Base-by-base conservation (phyloP, 2,329 filamentous ascomycete genomes). In the Trichoderma sp. region DNA sequence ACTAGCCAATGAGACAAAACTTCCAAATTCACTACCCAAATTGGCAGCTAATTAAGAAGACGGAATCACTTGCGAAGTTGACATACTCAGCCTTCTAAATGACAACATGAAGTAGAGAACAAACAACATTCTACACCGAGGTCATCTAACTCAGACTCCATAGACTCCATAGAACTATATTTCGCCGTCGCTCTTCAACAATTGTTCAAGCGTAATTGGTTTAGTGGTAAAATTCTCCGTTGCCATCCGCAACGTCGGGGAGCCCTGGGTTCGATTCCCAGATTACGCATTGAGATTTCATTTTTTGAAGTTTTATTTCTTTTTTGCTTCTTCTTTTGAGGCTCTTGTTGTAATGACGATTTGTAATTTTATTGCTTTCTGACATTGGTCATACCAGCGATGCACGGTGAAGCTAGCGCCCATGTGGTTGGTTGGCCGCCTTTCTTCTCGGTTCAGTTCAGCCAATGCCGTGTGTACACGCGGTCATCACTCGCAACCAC, bases 141-240 rank as follows among this genome's bases (percentile, higher is more conserved):
- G 16, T 45, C 41, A n/a, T 45, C 38, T 18, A 18, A 45, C 7
- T 45, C 41, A 45, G 18, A n/a, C 16, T 9, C 16, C 16, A n/a
- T 1, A 18, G 16, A 8, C 38, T 18, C 16, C 41, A 45, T 45
- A 45, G 16, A n/a, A 9, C 1, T n/a, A n/a, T n/a, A 45, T 45
- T n/a, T n/a, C 16, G 1, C 7, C 41, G 18, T 45, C 16, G 7
- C 3, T 5, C 1, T 56, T 14, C 60, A 73, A 65, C 60, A 56
- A 35, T 50, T 24, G 14, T 2, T 16, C 6, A 45, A 38, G 74
- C 74, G 74, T 75, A 75, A 75, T 75, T 75, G 68, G 74, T 75
- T 75, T 75, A 75, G 74, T 75, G 74, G 68, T 75, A 75, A 73
- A 75, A 75, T 75, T 75, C 74, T 75, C 74, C 74, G 68, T 75